Conservation (phyloP, 805 yeast species). For the Lipomyces lipofer region DNA sequence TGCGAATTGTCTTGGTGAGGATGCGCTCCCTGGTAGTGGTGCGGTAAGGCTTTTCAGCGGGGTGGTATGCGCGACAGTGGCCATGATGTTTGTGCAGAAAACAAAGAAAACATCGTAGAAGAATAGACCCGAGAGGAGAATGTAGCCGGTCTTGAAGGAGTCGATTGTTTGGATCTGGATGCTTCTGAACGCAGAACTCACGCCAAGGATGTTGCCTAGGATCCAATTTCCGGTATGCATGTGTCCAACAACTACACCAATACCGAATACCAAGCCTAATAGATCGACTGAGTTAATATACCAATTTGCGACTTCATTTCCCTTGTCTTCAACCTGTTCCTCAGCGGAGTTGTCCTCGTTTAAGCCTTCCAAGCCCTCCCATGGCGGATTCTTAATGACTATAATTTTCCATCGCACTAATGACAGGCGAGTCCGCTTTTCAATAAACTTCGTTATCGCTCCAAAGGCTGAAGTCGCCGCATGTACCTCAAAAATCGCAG, state of each 20-base stretch:
- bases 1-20: constrained; percentile 19
- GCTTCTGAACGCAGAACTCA: constrained; percentile 48
- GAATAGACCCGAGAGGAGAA: constrained; percentile 53
- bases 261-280: constrained; percentile 28
- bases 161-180: constrained; percentile 45
- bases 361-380: constrained; percentile 42
- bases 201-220: constrained; percentile 47
- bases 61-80: constrained; percentile 60
- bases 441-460: constrained; percentile 9
- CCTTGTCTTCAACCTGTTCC: constrained; percentile 11
- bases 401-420: constrained; percentile 20
- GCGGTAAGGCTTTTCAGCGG: constrained; percentile 55
- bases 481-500: constrained; percentile 41
- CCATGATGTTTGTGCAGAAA: constrained; percentile 62
- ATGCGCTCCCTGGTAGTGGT: constrained; percentile 41
- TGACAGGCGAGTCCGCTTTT: constrained; percentile 5
- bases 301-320: constrained; percentile 15
- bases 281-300: constrained; percentile 28
- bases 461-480: constrained; percentile 41
- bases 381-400: constrained; percentile 19
- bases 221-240: constrained; percentile 48
- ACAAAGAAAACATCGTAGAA: constrained; percentile 68
- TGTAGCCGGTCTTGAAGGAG: constrained; percentile 49
- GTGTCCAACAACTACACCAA: constrained; percentile 21
- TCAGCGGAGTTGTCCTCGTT: constrained; percentile 4